A percentile compares a stretch with the other conserved stretches of the same genome.
These are phyloP conservation scores for Nasturtium officinale DNA, from an alignment of 345 rosid species.

Conservation along the genomic window DNA sequence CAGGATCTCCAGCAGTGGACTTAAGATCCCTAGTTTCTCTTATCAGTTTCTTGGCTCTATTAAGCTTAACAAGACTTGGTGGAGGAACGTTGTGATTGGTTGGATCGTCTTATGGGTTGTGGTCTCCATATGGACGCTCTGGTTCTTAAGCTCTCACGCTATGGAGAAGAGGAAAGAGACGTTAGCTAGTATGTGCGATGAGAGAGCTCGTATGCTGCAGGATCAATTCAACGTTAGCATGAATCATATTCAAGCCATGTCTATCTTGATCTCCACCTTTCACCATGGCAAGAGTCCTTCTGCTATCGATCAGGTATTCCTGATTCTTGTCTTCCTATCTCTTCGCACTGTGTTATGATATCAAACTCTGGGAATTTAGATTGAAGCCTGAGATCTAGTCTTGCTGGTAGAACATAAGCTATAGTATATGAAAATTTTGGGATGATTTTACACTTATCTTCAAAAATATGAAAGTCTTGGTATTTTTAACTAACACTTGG, in stretches of 20 bases:
- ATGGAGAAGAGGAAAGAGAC: conserved; percentile 80
- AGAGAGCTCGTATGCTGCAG: conserved; percentile 96
- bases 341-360: neutral
- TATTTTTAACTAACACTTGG: neutral
- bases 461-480: neutral
- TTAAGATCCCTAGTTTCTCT: conserved; percentile 61
- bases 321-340: neutral
- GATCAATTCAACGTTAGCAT: conserved; percentile 98
- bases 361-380: neutral
- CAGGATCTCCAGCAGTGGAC: conserved; percentile 18
- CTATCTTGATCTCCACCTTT: conserved; percentile 89
- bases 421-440: conserved; percentile 1
- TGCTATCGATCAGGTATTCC: conserved; percentile 86
- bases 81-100: conserved; percentile 59
- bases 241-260: conserved; percentile 98
- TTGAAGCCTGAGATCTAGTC: neutral
- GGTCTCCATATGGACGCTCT: conserved; percentile 57
- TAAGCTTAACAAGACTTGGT: conserved; percentile 57
- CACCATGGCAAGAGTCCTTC: conserved; percentile 92
- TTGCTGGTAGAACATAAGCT: neutral
- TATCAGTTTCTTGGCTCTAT: conserved; percentile 63
- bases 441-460: too few relatives aligned
- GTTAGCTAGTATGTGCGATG: conserved; percentile 88
- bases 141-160: conserved; percentile 70
- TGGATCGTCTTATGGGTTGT: conserved; percentile 68